phyloP scores from a whole-genome alignment of 352 stramenopile genomes.

The Phytopythium montanum region DNA sequence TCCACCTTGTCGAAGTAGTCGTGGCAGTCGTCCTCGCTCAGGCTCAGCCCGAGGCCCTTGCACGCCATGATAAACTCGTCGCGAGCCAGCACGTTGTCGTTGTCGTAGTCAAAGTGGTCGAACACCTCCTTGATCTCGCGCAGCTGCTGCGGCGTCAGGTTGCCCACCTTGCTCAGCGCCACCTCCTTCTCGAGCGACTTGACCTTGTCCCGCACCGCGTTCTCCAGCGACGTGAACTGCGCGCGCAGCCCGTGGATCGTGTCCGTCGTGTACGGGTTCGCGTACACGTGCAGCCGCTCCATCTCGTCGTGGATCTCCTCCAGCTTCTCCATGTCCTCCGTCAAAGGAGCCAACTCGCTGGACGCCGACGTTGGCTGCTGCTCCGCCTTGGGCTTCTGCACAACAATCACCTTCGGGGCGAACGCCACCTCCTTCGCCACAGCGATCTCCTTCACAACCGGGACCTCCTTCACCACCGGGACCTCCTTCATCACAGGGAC shows the following conservation, averaged over 20 bases:
- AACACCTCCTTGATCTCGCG: conserved; percentile 90
- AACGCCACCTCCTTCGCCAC: conserved; percentile 25
- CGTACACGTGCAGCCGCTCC: conserved; percentile 79
- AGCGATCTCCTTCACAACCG: conserved; percentile 13
- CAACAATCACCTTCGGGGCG: conserved; percentile 11
- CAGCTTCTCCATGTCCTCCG: conserved; percentile 77
- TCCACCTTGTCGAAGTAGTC: conserved; percentile 88
- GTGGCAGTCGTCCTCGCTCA: conserved; percentile 88
- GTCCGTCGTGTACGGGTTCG: conserved; percentile 88
- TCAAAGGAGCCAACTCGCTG: conserved; percentile 36
- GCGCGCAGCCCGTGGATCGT: conserved; percentile 87
- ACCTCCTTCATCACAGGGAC: conserved; percentile 13
- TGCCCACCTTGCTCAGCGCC: conserved; percentile 76
- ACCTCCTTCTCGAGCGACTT: conserved; percentile 90
- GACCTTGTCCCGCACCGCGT: conserved; percentile 71
- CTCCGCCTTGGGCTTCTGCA: conserved; percentile 17
- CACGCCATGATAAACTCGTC: conserved; percentile 91
- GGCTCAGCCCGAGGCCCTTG: conserved; percentile 80
- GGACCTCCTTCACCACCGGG: conserved; percentile 23
- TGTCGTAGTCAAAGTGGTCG: conserved; percentile 87
- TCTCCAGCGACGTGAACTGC: conserved; percentile 82
- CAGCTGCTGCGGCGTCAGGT: conserved; percentile 78
- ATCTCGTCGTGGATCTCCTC: conserved; percentile 83
- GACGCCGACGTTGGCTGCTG: conserved; percentile 23
- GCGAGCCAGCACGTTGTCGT: conserved; percentile 79